phyloP scores from a whole-genome alignment of 176 grass and related monocot genomes.

The Miscanthus lutarioriparius region DNA sequence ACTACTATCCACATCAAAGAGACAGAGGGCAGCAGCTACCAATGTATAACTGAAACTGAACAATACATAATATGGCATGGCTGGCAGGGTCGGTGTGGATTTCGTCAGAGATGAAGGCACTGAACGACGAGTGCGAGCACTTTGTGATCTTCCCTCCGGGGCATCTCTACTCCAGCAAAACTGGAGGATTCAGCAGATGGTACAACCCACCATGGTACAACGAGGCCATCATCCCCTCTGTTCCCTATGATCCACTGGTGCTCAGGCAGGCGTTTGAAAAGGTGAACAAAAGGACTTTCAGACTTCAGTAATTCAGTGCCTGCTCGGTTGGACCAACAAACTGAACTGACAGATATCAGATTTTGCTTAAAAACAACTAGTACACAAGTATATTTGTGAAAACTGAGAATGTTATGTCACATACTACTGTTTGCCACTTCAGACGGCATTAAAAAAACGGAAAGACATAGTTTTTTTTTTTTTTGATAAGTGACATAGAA shows the following conservation, averaged over 20 bases:
- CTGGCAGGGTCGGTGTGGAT: constrained; percentile 61
- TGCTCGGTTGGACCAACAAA: not conserved
- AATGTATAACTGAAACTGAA: not conserved
- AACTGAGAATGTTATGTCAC: no score
- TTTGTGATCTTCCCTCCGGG: constrained; percentile 87
- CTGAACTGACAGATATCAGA: no score
- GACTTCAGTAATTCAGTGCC: no score
- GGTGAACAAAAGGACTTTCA: not conserved
- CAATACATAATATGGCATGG: not conserved
- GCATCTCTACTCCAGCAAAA: constrained; percentile 70
- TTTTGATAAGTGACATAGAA: no score
- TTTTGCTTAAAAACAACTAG: no score
- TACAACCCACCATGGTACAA: constrained; percentile 78
- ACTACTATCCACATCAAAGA: no score
- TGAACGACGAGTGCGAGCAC: constrained; percentile 82
- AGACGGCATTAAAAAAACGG: no score
- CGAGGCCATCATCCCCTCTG: constrained; percentile 44
- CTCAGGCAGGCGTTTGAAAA: constrained; percentile 78
- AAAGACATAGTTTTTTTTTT: no score
- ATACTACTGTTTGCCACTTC: no score
- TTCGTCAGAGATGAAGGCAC: constrained; percentile 84
- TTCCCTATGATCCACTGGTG: constrained; percentile 53
- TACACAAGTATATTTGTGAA: no score
- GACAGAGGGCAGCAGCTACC: no score
- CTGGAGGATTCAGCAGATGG: constrained; percentile 58